Conservation (phyloP, 2,329 filamentous ascomycete genomes). For the Fusarium xylarioides region DNA sequence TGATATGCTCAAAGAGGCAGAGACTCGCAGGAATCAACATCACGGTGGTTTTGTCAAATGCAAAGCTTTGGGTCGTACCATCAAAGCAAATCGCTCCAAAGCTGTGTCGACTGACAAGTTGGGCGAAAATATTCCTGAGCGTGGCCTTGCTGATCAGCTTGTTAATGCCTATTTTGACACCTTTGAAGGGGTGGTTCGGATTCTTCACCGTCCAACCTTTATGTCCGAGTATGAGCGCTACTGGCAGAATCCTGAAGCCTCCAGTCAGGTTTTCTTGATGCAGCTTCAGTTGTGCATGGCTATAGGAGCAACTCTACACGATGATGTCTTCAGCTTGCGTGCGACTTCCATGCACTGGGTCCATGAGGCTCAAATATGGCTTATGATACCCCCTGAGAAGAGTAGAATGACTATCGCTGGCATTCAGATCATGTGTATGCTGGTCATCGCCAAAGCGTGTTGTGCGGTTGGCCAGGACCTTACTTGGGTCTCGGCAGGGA, state of each 20-base stretch:
- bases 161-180: conserved; percentile 64
- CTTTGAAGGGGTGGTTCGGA: conserved; percentile 64
- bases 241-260: conserved; percentile 54
- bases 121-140: conserved; percentile 51
- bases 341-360: conserved; percentile 59
- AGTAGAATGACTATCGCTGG: conserved; percentile 57
- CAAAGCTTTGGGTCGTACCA: conserved; percentile 52
- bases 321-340: conserved; percentile 56
- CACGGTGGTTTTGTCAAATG: conserved; percentile 49
- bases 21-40: conserved; percentile 44
- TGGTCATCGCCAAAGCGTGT: conserved; percentile 59
- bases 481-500: conserved; percentile 61
- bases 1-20: conserved; percentile 38
- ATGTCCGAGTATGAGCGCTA: conserved; percentile 61
- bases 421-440: conserved; percentile 62
- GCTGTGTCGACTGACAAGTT: conserved; percentile 49
- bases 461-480: conserved; percentile 60
- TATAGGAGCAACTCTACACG: conserved; percentile 59
- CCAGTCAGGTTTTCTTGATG: conserved; percentile 58
- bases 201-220: conserved; percentile 68
- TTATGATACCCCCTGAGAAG: conserved; percentile 58
- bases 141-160: conserved; percentile 58
- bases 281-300: conserved; percentile 64
- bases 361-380: conserved; percentile 62
- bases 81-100: conserved; percentile 53